Evolutionary conservation across 129 eudicot genomes (phyloP).

Genomic region (Heracleum sosnowskyi): DNA sequence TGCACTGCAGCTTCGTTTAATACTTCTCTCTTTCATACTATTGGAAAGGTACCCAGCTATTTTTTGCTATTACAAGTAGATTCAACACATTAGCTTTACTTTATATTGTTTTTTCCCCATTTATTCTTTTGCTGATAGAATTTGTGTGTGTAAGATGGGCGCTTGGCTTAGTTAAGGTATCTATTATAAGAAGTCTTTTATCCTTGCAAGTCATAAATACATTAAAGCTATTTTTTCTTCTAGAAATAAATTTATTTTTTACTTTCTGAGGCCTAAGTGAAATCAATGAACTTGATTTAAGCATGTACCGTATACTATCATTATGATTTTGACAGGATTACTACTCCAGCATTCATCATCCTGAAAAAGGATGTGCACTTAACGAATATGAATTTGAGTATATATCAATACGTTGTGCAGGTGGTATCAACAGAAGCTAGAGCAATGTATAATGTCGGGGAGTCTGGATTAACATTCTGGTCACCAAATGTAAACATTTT

Average conservation of each 20-base stretch:
- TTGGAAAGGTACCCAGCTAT: constrained; percentile 45
- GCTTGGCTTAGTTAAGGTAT: too few relatives aligned
- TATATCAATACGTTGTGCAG: too few relatives aligned
- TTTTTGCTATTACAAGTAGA: background rate
- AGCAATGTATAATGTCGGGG: constrained; percentile 69
- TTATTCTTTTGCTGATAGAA: too few relatives aligned
- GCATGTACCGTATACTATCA: background rate
- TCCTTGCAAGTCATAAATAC: too few relatives aligned
- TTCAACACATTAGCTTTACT: too few relatives aligned
- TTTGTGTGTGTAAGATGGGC: too few relatives aligned
- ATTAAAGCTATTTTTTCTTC: too few relatives aligned
- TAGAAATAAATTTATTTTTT: too few relatives aligned
- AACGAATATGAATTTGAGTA: background rate
- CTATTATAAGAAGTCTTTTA: background rate
- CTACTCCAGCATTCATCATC: background rate
- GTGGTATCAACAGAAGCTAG: constrained; percentile 75
- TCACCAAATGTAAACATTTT: constrained; percentile 62
- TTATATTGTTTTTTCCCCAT: too few relatives aligned
- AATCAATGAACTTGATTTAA: background rate
- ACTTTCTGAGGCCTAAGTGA: background rate
- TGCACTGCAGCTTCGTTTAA: constrained; percentile 59
- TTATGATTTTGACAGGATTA: background rate
- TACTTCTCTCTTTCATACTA: constrained; percentile 34
- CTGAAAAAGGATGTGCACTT: background rate
- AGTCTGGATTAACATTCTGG: constrained; percentile 64